phyloP scores from a whole-genome alignment of 1,284 basidiomycete genomes.

The Cryptococcus wingfieldii region DNA sequence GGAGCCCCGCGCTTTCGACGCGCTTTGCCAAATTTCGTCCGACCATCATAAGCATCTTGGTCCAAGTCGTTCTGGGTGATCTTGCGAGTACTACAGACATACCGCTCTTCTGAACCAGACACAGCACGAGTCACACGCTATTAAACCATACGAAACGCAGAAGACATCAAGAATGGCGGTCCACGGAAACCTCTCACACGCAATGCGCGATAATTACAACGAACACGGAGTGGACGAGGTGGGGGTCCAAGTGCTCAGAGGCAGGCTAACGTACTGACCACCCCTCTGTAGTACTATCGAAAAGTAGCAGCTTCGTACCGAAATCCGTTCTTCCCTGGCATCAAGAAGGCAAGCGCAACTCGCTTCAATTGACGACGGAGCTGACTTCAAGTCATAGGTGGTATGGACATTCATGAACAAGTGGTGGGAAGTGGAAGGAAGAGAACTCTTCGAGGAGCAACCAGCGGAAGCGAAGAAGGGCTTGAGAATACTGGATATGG shows the following conservation, averaged over 20 bases:
- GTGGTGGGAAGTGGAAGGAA: constrained; percentile 51
- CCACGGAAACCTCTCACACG: constrained; percentile 55
- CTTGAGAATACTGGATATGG: constrained; percentile 53
- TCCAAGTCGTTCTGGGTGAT: no score
- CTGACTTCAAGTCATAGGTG: constrained; percentile 16
- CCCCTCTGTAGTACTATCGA: constrained; percentile 49
- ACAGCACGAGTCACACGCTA: no score
- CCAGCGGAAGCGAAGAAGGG: neutral
- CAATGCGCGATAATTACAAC: constrained; percentile 66
- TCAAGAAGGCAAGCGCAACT: constrained; percentile 53
- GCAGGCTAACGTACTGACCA: neutral
- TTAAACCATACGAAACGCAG: neutral
- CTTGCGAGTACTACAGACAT: no score
- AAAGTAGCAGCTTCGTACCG: constrained; percentile 62
- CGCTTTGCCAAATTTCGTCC: no score
- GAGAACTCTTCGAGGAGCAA: constrained; percentile 18
- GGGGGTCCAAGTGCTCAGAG: neutral
- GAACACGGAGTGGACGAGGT: constrained; percentile 64
- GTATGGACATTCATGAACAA: constrained; percentile 39
- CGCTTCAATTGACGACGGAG: neutral
- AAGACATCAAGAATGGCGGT: constrained; percentile 10
- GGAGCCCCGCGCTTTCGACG: no score
- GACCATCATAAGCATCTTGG: no score
- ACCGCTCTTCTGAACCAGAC: no score
- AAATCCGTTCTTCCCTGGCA: constrained; percentile 67